phyloP scores from a whole-genome alignment of 1,284 basidiomycete genomes.

The Malassezia yamatoensis region DNA sequence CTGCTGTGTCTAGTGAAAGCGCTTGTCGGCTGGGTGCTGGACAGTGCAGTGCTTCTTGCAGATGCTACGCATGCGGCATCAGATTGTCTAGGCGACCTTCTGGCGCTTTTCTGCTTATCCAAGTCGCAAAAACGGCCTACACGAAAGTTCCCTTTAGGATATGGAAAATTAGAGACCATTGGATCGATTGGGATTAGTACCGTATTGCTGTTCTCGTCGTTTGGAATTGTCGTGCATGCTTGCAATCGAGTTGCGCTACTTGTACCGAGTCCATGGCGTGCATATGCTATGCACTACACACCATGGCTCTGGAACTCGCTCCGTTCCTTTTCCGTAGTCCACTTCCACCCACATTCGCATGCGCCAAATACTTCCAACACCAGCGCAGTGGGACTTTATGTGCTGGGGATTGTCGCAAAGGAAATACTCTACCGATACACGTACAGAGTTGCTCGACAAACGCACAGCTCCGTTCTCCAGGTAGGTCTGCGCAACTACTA shows the following conservation, averaged over 20 bases:
- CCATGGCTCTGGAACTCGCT: neutral
- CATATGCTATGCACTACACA: too few relatives aligned
- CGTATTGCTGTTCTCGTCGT: conserved; percentile 67
- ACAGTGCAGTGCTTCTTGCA: conserved; percentile 81
- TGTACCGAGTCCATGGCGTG: conserved; percentile 48
- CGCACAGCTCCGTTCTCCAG: conserved; percentile 75
- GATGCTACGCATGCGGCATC: conserved; percentile 91
- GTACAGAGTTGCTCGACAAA: conserved; percentile 69
- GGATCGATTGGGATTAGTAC: conserved; percentile 75
- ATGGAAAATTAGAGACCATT: conserved; percentile 83
- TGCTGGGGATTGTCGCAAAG: conserved; percentile 67
- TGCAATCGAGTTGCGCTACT: conserved; percentile 66
- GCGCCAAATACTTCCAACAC: conserved; percentile 55
- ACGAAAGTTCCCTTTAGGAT: conserved; percentile 68
- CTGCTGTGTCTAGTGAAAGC: conserved; percentile 74
- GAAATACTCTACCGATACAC: conserved; percentile 52
- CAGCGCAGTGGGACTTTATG: conserved; percentile 93
- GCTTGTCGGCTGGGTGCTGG: conserved; percentile 50
- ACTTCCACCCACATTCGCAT: conserved; percentile 46
- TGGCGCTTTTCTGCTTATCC: conserved; percentile 83
- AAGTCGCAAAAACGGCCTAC: conserved; percentile 71
- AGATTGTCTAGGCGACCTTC: conserved; percentile 76
- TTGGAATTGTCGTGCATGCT: conserved; percentile 84
- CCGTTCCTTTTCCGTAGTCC: neutral
- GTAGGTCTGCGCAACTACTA: conserved; percentile 53